A percentile compares a stretch with the other conserved stretches of the same genome.
Evolutionary conservation across 2,329 filamentous ascomycete species (phyloP).

Genomic region (Exophiala viscosa): DNA sequence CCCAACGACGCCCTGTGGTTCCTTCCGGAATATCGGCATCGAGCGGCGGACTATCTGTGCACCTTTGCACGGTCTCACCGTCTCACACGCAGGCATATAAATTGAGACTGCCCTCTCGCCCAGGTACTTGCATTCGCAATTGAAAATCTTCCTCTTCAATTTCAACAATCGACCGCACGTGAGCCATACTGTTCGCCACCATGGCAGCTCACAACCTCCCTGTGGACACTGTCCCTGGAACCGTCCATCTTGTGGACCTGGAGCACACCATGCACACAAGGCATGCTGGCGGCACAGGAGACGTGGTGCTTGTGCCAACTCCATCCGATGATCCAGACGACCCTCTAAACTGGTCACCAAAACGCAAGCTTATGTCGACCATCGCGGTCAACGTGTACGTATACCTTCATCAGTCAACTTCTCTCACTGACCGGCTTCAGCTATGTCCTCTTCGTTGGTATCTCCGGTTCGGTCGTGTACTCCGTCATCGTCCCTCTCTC

Average conservation of each 20-base stretch:
- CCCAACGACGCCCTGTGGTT: too few relatives aligned
- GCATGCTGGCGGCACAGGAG: slow-evolving; percentile 25
- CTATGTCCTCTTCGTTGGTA: slow-evolving; percentile 35
- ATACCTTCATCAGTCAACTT: slow-evolving; percentile 4
- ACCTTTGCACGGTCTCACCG: too few relatives aligned
- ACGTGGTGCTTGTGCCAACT: slow-evolving; percentile 35
- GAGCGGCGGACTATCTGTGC: too few relatives aligned
- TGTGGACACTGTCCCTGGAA: slow-evolving; percentile 33
- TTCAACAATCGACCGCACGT: not conserved
- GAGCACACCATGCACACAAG: slow-evolving; percentile 30
- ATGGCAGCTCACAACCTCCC: slow-evolving; percentile 16
- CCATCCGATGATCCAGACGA: slow-evolving; percentile 41
- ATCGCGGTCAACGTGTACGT: slow-evolving; percentile 36
- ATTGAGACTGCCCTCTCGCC: not conserved
- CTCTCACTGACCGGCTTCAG: slow-evolving; percentile 27
- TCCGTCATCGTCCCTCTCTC: slow-evolving; percentile 39
- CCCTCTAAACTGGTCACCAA: slow-evolving; percentile 38
- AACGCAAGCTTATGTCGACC: slow-evolving; percentile 34
- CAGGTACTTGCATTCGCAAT: too few relatives aligned
- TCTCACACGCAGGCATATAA: not conserved
- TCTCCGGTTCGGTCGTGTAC: slow-evolving; percentile 33
- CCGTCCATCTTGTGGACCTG: slow-evolving; percentile 37
- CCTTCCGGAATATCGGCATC: too few relatives aligned
- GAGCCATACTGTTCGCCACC: not conserved
- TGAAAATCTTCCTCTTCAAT: not conserved